Conservation (phyloP, 2,329 filamentous ascomycete genomes). For the Talaromyces sp. region DNA sequence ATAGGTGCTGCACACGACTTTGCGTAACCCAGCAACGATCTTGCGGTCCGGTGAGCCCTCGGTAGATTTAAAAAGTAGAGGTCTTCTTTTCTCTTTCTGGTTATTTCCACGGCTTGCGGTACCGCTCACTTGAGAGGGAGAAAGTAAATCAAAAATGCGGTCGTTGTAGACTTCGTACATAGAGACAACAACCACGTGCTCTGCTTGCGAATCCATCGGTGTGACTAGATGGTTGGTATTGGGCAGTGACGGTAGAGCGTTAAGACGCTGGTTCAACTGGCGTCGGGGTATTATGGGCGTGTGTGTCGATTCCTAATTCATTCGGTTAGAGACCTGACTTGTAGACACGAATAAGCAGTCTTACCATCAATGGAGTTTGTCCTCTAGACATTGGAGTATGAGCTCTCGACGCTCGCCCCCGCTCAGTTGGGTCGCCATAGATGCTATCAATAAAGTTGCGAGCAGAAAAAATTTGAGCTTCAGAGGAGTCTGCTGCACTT, state of each 20-base stretch:
- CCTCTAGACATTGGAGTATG: constrained; percentile 61
- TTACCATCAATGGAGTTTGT: constrained; percentile 45
- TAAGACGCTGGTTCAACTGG: constrained; percentile 64
- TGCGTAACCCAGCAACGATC: constrained; percentile 84
- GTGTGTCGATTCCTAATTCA: constrained; percentile 31
- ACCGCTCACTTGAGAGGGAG: constrained; percentile 48
- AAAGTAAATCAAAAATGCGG: constrained; percentile 89
- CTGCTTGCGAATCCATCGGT: constrained; percentile 63
- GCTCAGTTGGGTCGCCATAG: constrained; percentile 63
- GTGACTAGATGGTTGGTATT: constrained; percentile 69
- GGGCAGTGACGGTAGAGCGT: constrained; percentile 68
- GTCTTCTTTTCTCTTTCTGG: constrained; percentile 70
- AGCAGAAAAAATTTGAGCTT: constrained; percentile 72
- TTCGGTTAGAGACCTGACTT: not conserved
- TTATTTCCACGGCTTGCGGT: constrained; percentile 45
- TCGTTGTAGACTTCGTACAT: constrained; percentile 99
- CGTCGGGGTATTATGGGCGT: constrained; percentile 56
- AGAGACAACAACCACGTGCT: constrained; percentile 85
- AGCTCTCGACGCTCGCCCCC: constrained; percentile 62
- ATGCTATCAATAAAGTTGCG: constrained; percentile 73
- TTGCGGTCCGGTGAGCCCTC: constrained; percentile 88
- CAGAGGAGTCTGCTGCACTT: constrained; percentile 72
- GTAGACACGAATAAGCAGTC: constrained; percentile 9
- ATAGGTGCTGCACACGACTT: constrained; percentile 79
- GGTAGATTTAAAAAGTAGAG: constrained; percentile 86